These are phyloP conservation scores for Pisolithus tinctorius DNA, from an alignment of 768 basidiomycete genomes.

Conservation along the genomic window DNA sequence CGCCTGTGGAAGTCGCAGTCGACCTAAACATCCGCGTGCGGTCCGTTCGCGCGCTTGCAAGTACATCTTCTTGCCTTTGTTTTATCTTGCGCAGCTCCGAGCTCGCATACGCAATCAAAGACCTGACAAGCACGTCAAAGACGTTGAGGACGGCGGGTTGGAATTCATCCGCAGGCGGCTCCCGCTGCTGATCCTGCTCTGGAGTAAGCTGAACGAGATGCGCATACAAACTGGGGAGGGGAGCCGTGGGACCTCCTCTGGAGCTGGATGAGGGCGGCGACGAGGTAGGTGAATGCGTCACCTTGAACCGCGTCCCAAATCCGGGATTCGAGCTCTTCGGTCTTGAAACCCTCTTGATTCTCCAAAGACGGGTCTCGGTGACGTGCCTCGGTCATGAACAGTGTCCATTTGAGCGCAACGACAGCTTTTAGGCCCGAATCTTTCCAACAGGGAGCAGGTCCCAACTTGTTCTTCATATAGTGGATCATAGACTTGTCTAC, in stretches of 20 bases:
- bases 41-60: conserved; percentile 61
- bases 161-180: conserved; percentile 36
- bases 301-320: conserved; percentile 81
- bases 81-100: conserved; percentile 83
- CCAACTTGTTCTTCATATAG: conserved; percentile 56
- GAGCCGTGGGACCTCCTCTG: conserved; percentile 31
- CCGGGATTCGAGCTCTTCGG: conserved; percentile 75
- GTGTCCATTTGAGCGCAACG: conserved; percentile 79
- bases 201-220: conserved; percentile 32
- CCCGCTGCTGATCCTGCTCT: conserved; percentile 31
- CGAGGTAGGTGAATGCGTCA: conserved; percentile 71
- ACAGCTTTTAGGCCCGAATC: conserved; percentile 65
- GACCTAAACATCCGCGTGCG: conserved; percentile 48
- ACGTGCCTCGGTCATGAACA: conserved; percentile 74
- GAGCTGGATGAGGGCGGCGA: conserved; percentile 50
- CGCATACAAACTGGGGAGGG: conserved; percentile 31
- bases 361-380: conserved; percentile 63
- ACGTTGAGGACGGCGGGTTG: conserved; percentile 51
- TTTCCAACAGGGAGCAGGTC: conserved; percentile 53
- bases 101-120: conserved; percentile 67
- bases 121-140: conserved; percentile 67
- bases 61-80: conserved; percentile 81
- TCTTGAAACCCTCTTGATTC: conserved; percentile 56
- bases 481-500: conserved; percentile 40
- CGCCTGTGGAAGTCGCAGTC: conserved; percentile 35